Evolutionary conservation across 345 rosid genomes (phyloP).

Genomic region (Brassica juncea): DNA sequence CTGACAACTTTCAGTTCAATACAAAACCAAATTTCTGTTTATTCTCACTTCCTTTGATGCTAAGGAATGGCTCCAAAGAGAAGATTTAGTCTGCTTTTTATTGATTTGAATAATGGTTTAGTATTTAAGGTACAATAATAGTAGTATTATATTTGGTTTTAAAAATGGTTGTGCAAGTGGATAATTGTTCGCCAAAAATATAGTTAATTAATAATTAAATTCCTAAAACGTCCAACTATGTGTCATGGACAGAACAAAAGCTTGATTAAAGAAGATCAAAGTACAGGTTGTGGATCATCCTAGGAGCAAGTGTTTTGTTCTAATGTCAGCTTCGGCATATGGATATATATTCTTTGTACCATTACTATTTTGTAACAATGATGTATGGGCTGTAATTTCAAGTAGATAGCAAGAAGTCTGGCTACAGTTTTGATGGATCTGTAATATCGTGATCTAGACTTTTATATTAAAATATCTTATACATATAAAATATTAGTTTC

Average conservation of each 20-base stretch:
- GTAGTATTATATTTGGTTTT: neutral
- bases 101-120: neutral
- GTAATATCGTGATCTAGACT: neutral
- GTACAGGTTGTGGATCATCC: slow-evolving; percentile 32
- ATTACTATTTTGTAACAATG: neutral
- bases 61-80: slow-evolving; percentile 20
- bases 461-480: neutral
- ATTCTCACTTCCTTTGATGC: slow-evolving; percentile 20
- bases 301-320: slow-evolving; percentile 9
- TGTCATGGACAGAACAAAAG: slow-evolving; percentile 39
- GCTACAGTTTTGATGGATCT: neutral
- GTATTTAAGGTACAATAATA: neutral
- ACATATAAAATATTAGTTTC: neutral
- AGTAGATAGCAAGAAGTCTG: neutral
- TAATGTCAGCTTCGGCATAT: slow-evolving; percentile 19
- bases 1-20: neutral
- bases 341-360: slow-evolving; percentile 4
- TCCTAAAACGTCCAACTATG: neutral
- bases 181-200: slow-evolving; percentile 11
- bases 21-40: neutral
- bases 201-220: slow-evolving; percentile 18
- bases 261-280: slow-evolving; percentile 28
- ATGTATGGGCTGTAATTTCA: neutral
- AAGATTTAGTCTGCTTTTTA: neutral
- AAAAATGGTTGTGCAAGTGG: slow-evolving; percentile 15